phyloP scores from a whole-genome alignment of 225 moss, liverwort and hornwort species.

The Physcomitrium patens region DNA sequence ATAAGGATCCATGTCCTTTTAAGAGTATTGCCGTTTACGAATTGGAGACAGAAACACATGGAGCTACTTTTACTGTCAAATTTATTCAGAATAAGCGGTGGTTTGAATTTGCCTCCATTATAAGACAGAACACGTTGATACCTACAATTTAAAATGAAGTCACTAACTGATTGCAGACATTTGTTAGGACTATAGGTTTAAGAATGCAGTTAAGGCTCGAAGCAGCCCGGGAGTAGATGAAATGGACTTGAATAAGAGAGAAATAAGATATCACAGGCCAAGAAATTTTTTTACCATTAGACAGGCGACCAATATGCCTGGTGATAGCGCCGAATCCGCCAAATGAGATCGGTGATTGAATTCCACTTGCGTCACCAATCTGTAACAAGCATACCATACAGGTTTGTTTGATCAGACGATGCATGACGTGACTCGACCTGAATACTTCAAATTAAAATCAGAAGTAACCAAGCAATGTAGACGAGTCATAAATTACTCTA shows the following conservation, averaged over 20 bases:
- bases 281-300: constrained; percentile 46
- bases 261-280: too few relatives aligned
- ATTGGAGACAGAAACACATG: too few relatives aligned
- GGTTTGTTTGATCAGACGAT: neutral
- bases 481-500: neutral
- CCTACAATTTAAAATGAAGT: too few relatives aligned
- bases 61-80: too few relatives aligned
- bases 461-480: neutral
- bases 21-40: too few relatives aligned
- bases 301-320: constrained; percentile 82
- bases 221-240: too few relatives aligned
- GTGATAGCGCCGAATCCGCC: constrained; percentile 93
- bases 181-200: too few relatives aligned
- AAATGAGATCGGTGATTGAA: constrained; percentile 96
- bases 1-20: too few relatives aligned
- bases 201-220: too few relatives aligned
- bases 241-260: too few relatives aligned
- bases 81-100: too few relatives aligned
- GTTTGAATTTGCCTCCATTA: neutral
- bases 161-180: neutral
- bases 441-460: too few relatives aligned
- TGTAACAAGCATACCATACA: constrained; percentile 33
- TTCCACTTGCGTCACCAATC: constrained; percentile 97
- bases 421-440: neutral
- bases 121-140: neutral